Conservation (phyloP, 805 yeast genomes). For the Candida patagonica region DNA sequence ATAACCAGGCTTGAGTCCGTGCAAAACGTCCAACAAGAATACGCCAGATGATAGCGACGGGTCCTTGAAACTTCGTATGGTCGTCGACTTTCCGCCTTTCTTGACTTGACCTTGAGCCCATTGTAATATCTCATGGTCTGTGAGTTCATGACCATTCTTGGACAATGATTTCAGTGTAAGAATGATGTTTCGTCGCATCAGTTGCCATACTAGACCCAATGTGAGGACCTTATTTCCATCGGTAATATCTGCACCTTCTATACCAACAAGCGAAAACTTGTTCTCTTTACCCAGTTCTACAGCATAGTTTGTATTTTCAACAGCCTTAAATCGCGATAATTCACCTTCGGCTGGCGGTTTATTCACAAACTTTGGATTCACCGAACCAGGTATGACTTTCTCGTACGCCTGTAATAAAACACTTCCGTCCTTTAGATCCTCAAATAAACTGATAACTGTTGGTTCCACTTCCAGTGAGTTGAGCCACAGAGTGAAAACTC, state of each 20-base stretch:
- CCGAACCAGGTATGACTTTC: constrained; percentile 91
- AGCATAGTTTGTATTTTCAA: constrained; percentile 97
- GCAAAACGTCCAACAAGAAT: constrained; percentile 78
- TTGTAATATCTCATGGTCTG: constrained; percentile 77
- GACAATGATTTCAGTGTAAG: constrained; percentile 69
- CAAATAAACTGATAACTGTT: constrained; percentile 81
- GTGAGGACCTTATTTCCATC: constrained; percentile 88
- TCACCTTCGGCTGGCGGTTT: constrained; percentile 71
- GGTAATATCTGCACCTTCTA: constrained; percentile 93
- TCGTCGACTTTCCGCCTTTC: constrained; percentile 72
- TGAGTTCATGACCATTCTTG: constrained; percentile 61
- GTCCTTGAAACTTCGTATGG: constrained; percentile 81
- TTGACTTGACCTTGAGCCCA: constrained; percentile 88
- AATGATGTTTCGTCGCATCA: constrained; percentile 92
- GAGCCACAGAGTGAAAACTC: constrained; percentile 96
- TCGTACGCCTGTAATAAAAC: constrained; percentile 86
- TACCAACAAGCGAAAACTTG: constrained; percentile 90
- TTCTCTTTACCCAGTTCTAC: constrained; percentile 92
- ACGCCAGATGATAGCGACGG: constrained; percentile 65
- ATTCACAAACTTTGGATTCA: constrained; percentile 69
- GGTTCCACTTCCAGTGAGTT: constrained; percentile 95
- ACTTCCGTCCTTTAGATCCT: constrained; percentile 89
- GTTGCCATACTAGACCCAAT: constrained; percentile 93
- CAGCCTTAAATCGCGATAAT: constrained; percentile 82
- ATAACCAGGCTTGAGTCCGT: constrained; percentile 94